Evolutionary conservation across 148 eudicot genomes (phyloP), one percentile per base, ranked within the genome.

Genomic region (Rhododendron ovatum): DNA sequence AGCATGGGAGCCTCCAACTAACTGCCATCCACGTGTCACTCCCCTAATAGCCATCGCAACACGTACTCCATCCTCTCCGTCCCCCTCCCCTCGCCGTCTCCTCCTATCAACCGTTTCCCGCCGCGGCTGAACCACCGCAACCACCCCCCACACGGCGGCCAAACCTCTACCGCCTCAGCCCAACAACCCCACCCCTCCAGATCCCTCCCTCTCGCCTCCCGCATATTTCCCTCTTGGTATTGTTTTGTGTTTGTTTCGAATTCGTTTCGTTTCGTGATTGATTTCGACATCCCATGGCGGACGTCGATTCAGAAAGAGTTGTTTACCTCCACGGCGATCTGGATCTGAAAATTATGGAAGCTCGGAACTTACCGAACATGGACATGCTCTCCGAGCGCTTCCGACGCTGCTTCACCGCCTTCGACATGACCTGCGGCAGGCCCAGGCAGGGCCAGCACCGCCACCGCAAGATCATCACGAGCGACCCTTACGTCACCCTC

Each of bases 401-500:
- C 80, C 94, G 95, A 5, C 93, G 93, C 8, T 82, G 84, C 43
- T 59, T 92, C 86, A 28, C 90, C 28, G 81, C 89, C 15, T 89
- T 90, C 74, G 76, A 89, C 37, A 22, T 55, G 61, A 28, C 87
- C 28, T 92, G 91, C 78, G 69, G 86, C 6, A 75, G 85, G 45
- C 96, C 94, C 0, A 55, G 39, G 59, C 2, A 26, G 1, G 45
- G 59, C 45, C 28, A 63, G 1, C 89, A 79, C 10, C 91, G 84
- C 39, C 90, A 87, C 69, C 71, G 45, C 2, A 94, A 92, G 17
- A 93, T 95, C 77, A 95, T 95, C 85, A 97, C 99, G 4, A 95
- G 98, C 88, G 98, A 97, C n/a, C 99, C 99, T 0, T 97, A 97
- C 89, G 98, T 97, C 33, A 97, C 91, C 78, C 95, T 97, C 2